Percentiles rank a stretch among this genome's conserved stretches.
Evolutionary conservation across 1,284 basidiomycete species (phyloP).

Genomic region (Thecaphora thlaspeos): DNA sequence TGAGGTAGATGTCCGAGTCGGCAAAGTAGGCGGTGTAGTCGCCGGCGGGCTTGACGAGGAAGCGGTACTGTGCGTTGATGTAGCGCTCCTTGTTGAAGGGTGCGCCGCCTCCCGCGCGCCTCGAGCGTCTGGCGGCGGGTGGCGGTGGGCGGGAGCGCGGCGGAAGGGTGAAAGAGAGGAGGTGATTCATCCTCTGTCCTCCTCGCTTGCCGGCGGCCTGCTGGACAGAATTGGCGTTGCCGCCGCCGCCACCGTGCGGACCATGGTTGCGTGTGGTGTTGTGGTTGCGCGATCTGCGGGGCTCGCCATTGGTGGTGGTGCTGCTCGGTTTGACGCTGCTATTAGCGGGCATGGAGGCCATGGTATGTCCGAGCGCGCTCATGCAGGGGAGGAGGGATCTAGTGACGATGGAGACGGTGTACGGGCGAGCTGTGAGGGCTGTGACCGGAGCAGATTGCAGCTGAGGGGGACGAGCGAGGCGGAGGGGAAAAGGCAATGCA

Average conservation of each 20-base stretch:
- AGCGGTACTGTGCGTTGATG: conserved; percentile 55
- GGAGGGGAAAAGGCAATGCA: background rate
- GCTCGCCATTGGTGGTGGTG: conserved; percentile 10
- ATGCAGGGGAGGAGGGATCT: conserved; percentile 10
- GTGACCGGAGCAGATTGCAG: no score
- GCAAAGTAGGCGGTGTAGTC: conserved; percentile 53
- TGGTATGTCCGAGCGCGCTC: conserved; percentile 31
- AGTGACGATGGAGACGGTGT: background rate
- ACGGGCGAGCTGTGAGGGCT: no score
- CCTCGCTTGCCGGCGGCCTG: conserved; percentile 12
- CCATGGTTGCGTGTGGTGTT: no score
- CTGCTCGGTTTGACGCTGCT: conserved; percentile 12
- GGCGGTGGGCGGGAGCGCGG: conserved; percentile 48
- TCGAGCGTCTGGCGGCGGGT: conserved; percentile 33
- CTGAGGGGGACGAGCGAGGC: background rate
- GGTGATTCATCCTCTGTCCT: conserved; percentile 52
- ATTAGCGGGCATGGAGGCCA: conserved; percentile 32
- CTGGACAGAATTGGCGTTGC: background rate
- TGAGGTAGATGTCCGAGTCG: conserved; percentile 52
- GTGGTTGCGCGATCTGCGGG: no score
- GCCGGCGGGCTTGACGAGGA: conserved; percentile 55
- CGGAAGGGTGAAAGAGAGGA: conserved; percentile 54
- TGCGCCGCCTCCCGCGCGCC: conserved; percentile 19
- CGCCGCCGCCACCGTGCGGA: background rate
- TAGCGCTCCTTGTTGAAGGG: conserved; percentile 57